Evolutionary conservation across 1,284 basidiomycete species (phyloP).

Genomic region (Heliocybe sulcata): DNA sequence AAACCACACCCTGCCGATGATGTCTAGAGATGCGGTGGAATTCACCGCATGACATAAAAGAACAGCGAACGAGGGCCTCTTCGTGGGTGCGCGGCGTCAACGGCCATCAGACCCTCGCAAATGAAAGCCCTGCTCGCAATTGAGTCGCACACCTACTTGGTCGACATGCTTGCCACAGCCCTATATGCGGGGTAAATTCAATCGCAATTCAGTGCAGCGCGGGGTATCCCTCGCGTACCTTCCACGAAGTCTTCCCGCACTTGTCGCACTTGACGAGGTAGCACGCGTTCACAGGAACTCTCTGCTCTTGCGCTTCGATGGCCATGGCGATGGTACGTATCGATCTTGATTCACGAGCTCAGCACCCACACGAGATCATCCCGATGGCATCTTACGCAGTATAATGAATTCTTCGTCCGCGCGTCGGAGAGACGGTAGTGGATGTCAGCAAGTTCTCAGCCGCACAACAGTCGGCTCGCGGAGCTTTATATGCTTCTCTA

Average conservation of each 20-base stretch:
- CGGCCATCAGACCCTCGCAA: constrained; percentile 3
- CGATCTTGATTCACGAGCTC: neutral
- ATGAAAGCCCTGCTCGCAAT: constrained; percentile 3
- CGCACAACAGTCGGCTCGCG: neutral
- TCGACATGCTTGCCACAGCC: constrained; percentile 65
- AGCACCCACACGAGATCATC: neutral
- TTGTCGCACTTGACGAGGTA: constrained; percentile 47
- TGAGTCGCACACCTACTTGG: constrained; percentile 36
- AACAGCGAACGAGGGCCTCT: neutral
- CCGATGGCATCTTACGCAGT: neutral
- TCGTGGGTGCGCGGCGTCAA: neutral
- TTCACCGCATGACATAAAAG: neutral
- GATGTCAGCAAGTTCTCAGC: neutral
- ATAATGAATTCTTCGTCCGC: neutral
- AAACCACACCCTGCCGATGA: neutral
- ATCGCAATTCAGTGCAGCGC: constrained; percentile 9
- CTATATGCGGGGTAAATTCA: constrained; percentile 25
- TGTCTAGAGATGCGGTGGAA: neutral
- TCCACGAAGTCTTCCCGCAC: constrained; percentile 73
- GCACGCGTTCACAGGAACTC: constrained; percentile 45
- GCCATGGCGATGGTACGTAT: neutral
- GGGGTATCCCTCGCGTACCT: constrained; percentile 32
- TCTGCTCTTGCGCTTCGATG: neutral
- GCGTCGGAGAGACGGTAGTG: neutral
- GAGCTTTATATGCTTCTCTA: neutral